Percentiles rank a stretch among this genome's conserved stretches.
Evolutionary conservation across 495 filamentous ascomycete genomes (phyloP).

Genomic region (Tuber brumale): DNA sequence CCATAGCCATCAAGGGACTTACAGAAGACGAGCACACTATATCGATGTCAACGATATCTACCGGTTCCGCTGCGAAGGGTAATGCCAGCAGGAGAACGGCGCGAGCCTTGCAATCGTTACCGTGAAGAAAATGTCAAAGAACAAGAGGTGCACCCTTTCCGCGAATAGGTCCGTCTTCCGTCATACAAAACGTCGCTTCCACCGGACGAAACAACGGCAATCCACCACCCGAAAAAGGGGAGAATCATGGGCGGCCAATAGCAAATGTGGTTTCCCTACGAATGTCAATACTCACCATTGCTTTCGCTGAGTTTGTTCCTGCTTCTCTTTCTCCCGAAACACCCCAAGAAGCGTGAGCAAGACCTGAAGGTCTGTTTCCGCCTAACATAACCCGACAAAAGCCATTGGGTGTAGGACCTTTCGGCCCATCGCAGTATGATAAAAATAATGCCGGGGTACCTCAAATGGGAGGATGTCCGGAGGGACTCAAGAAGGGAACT

Average conservation of each 20-base stretch:
- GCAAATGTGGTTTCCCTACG: not conserved
- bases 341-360: not conserved
- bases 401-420: not conserved
- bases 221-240: not conserved
- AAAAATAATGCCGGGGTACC: not conserved
- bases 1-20: no score
- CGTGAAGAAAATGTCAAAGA: no score
- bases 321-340: not conserved
- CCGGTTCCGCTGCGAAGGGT: no score
- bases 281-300: not conserved
- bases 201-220: not conserved
- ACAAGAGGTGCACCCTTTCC: no score
- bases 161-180: no score
- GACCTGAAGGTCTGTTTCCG: not conserved
- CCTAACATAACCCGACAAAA: not conserved
- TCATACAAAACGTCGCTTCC: not conserved
- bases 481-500: not conserved
- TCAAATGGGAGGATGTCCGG: not conserved
- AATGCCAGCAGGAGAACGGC: no score
- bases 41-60: no score
- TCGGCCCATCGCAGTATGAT: not conserved
- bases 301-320: no score
- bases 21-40: no score
- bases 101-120: no score
- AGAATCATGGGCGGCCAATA: not conserved